These are phyloP conservation scores for Pythium dissotocum DNA, from an alignment of 352 stramenopile species.

Conservation along the genomic window DNA sequence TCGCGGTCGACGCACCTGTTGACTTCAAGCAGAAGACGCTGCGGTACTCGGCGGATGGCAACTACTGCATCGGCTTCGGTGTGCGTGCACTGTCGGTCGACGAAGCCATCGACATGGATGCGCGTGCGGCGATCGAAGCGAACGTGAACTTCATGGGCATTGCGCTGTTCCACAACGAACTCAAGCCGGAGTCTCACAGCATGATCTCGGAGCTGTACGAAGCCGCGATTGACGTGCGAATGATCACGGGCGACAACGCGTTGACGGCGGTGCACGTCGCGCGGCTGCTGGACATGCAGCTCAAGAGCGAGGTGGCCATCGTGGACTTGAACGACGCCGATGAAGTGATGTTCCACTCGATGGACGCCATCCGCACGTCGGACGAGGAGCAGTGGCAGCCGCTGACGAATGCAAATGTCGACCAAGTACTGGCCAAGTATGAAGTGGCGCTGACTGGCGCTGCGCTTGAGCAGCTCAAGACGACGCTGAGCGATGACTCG, in stretches of 20 bases:
- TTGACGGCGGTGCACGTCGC: conserved; percentile 50
- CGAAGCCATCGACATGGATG: conserved; percentile 15
- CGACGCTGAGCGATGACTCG: conserved; percentile 33
- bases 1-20: conserved; percentile 38
- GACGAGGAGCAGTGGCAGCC: conserved; percentile 38
- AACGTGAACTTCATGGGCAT: conserved; percentile 67
- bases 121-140: conserved; percentile 48
- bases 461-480: conserved; percentile 42
- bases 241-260: conserved; percentile 84
- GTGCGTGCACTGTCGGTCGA: conserved; percentile 31
- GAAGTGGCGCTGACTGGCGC: conserved; percentile 52
- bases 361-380: conserved; percentile 32
- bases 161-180: conserved; percentile 81
- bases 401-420: conserved; percentile 38
- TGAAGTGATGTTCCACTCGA: conserved; percentile 32
- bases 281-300: conserved; percentile 40
- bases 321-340: conserved; percentile 36
- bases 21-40: conserved; percentile 52
- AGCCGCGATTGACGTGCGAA: conserved; percentile 61
- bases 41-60: conserved; percentile 53
- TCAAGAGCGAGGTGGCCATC: conserved; percentile 42
- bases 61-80: conserved; percentile 62
- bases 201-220: conserved; percentile 71
- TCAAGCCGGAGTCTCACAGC: conserved; percentile 66
- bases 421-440: conserved; percentile 27